Conservation (phyloP, 306 rosid genomes). For the Pachyrhizus erosus region DNA sequence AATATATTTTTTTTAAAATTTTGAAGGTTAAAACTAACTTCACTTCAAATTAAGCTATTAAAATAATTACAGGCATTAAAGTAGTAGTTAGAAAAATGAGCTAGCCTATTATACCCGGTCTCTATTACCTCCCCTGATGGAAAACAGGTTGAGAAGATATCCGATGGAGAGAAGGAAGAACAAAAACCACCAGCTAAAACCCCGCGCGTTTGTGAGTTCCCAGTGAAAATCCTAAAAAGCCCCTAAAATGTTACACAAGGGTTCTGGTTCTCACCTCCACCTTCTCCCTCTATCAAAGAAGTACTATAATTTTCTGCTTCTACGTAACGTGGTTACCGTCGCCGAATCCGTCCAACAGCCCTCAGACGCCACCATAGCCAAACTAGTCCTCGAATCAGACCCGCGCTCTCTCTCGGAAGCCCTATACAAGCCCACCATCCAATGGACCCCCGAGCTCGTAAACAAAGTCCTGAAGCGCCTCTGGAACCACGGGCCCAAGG, state of each 20-base stretch:
- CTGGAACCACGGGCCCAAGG: slow-evolving; percentile 90
- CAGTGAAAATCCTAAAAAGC: background rate
- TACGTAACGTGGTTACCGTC: slow-evolving; percentile 38
- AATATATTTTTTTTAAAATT: too few relatives aligned
- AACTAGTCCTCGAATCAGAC: slow-evolving; percentile 64
- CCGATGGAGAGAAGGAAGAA: too few relatives aligned
- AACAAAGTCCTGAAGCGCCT: slow-evolving; percentile 70
- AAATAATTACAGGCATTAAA: too few relatives aligned
- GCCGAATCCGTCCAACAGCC: background rate
- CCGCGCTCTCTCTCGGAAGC: slow-evolving; percentile 50
- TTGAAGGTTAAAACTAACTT: too few relatives aligned
- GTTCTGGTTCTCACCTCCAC: slow-evolving; percentile 13
- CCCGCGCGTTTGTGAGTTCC: background rate
- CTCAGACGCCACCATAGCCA: slow-evolving; percentile 50
- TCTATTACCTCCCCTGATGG: too few relatives aligned
- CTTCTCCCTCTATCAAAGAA: too few relatives aligned
- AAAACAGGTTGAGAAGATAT: too few relatives aligned
- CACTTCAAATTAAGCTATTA: too few relatives aligned
- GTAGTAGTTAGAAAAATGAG: too few relatives aligned
- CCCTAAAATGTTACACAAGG: background rate
- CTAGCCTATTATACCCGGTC: too few relatives aligned
- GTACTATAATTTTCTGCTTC: slow-evolving; percentile 16
- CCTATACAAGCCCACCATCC: slow-evolving; percentile 50
- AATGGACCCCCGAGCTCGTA: slow-evolving; percentile 66
- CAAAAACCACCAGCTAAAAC: background rate